phyloP scores from a whole-genome alignment of 441 rosid genomes.

The Euphorbia celastroides region DNA sequence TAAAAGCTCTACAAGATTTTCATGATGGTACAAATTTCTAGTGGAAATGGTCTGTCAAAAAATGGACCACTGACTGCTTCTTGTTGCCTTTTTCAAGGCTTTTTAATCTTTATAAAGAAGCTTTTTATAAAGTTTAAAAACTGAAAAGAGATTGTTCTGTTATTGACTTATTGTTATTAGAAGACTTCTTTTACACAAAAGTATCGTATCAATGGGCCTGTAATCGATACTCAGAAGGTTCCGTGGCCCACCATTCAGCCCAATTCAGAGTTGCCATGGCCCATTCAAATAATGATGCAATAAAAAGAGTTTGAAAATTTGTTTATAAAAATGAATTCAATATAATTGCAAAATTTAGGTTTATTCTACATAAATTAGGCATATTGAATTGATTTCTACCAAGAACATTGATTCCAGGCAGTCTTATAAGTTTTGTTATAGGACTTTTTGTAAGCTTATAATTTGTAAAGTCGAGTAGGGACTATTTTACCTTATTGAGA shows the following conservation, averaged over 20 bases:
- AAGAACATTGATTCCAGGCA: too few relatives aligned
- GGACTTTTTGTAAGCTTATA: too few relatives aligned
- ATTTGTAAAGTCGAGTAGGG: too few relatives aligned
- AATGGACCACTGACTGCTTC: neutral
- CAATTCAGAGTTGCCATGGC: conserved; percentile 5
- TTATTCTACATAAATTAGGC: too few relatives aligned
- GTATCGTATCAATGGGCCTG: neutral
- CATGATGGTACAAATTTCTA: neutral
- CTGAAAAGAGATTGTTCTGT: neutral
- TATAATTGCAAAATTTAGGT: too few relatives aligned
- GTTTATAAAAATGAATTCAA: too few relatives aligned
- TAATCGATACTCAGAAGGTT: neutral
- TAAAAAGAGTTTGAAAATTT: too few relatives aligned
- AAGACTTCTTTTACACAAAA: neutral
- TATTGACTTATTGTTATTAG: neutral
- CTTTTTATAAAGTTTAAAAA: conserved; percentile 25
- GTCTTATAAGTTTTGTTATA: too few relatives aligned
- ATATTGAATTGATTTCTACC: too few relatives aligned
- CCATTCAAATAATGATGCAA: neutral
- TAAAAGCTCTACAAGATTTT: too few relatives aligned
- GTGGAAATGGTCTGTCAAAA: neutral
- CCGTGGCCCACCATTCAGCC: neutral
- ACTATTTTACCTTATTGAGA: too few relatives aligned
- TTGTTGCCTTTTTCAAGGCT: neutral
- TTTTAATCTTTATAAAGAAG: conserved; percentile 8